phyloP scores from a whole-genome alignment of 2,329 filamentous ascomycete genomes.

The Xylariaceae sp. region DNA sequence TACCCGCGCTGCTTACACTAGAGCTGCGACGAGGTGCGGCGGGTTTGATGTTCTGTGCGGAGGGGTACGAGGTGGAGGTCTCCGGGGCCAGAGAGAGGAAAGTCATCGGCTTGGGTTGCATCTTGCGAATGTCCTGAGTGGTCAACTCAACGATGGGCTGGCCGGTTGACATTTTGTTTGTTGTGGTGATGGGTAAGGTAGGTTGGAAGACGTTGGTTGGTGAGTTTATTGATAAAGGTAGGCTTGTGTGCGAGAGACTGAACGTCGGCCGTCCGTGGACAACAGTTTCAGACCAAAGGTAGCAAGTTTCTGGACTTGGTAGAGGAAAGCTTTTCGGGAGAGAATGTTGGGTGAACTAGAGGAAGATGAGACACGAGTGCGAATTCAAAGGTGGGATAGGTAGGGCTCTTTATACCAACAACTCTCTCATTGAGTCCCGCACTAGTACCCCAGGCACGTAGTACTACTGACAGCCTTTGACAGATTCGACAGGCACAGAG shows the following conservation, averaged over 20 bases:
- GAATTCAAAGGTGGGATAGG: no score
- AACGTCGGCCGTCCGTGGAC: neutral
- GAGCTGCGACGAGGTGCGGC: slow-evolving; percentile 48
- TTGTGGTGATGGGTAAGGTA: slow-evolving; percentile 5
- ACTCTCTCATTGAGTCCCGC: no score
- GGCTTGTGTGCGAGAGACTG: no score
- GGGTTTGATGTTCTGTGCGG: slow-evolving; percentile 34
- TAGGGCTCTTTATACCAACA: no score
- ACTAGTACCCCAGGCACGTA: no score
- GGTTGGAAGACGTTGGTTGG: slow-evolving; percentile 1
- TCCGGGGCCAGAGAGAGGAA: slow-evolving; percentile 61
- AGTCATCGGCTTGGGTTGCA: slow-evolving; percentile 31
- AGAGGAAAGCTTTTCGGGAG: neutral
- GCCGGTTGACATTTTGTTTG: slow-evolving; percentile 28
- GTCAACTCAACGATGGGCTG: slow-evolving; percentile 16
- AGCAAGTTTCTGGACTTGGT: neutral
- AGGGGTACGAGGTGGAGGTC: slow-evolving; percentile 55
- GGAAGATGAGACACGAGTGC: no score
- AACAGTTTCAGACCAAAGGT: neutral
- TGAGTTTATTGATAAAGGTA: neutral
- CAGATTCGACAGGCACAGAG: no score
- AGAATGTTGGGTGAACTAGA: no score
- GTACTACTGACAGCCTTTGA: no score
- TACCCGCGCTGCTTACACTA: slow-evolving; percentile 49
- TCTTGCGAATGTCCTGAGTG: slow-evolving; percentile 22